Evolutionary conservation across 768 basidiomycete species (phyloP).

Genomic region (Serpula lacrymans): DNA sequence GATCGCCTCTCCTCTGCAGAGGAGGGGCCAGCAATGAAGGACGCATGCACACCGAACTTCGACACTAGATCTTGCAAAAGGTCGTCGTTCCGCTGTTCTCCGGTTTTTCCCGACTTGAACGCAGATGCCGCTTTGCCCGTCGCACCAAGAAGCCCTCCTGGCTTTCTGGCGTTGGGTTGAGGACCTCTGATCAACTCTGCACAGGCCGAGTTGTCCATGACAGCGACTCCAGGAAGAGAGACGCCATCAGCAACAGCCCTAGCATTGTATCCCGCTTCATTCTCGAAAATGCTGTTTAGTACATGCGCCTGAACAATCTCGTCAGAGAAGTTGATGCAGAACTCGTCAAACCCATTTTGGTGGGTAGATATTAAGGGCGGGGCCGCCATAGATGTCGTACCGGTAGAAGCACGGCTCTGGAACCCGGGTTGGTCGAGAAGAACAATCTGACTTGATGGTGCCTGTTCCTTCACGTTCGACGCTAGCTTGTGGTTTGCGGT

Average conservation of each 20-base stretch:
- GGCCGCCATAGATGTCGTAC: conserved; percentile 36
- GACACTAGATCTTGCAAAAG: conserved; percentile 47
- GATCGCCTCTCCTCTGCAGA: conserved; percentile 28
- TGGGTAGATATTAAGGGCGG: conserved; percentile 53
- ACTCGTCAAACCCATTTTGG: conserved; percentile 59
- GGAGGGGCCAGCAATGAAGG: conserved; percentile 40
- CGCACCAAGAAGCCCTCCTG: conserved; percentile 55
- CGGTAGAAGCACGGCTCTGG: conserved; percentile 46
- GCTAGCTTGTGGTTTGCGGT: conserved; percentile 58
- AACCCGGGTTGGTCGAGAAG: conserved; percentile 57
- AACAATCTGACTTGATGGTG: conserved; percentile 45
- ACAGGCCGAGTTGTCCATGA: conserved; percentile 54
- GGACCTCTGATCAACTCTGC: conserved; percentile 59
- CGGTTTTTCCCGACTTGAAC: conserved; percentile 48
- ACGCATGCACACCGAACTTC: conserved; percentile 46
- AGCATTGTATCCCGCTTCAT: conserved; percentile 42
- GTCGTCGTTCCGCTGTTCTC: conserved; percentile 45
- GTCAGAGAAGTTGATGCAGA: conserved; percentile 56
- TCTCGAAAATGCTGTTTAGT: conserved; percentile 50
- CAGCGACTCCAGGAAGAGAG: conserved; percentile 41
- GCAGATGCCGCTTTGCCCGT: conserved; percentile 49
- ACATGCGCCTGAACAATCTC: conserved; percentile 60
- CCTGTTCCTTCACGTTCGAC: conserved; percentile 38
- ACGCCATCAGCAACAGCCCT: conserved; percentile 51
- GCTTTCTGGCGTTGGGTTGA: conserved; percentile 46